Conservation (phyloP, 2,329 filamentous ascomycete species). For the Trichoderma simmonsii region DNA sequence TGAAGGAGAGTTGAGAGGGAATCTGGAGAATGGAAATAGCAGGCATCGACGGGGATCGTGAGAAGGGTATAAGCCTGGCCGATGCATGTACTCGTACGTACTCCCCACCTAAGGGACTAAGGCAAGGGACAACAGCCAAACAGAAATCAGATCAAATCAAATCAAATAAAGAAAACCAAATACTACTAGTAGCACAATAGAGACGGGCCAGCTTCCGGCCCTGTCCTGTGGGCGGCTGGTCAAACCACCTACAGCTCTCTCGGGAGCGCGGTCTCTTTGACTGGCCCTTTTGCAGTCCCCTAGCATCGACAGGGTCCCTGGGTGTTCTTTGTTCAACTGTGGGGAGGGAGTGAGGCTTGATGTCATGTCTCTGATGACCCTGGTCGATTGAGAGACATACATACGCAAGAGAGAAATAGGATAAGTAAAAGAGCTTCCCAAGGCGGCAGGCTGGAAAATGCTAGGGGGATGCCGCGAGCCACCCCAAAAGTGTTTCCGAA, state of each 20-base stretch:
- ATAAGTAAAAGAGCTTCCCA: background rate
- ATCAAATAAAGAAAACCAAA: background rate
- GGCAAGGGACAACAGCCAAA: background rate
- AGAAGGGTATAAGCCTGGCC: background rate
- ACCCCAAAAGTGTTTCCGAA: background rate
- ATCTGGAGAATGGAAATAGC: background rate
- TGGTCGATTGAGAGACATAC: background rate
- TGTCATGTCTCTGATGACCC: slow-evolving; percentile 15
- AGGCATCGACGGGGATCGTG: background rate
- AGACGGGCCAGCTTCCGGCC: background rate
- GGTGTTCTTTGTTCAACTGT: background rate
- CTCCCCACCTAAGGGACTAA: background rate
- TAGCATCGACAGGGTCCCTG: background rate
- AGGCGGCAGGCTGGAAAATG: background rate
- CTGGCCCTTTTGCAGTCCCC: background rate
- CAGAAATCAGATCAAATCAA: background rate
- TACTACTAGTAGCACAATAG: background rate
- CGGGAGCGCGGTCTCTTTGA: background rate
- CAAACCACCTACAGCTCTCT: slow-evolving; percentile 1
- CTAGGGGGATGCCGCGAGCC: background rate
- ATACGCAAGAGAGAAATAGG: background rate
- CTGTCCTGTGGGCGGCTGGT: background rate
- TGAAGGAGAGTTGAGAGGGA: background rate
- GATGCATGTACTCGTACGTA: background rate
- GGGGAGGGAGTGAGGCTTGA: slow-evolving; percentile 11